These are phyloP conservation scores for Sarocladiaceae sp. DNA, from an alignment of 2,329 filamentous ascomycete genomes.

Conservation along the genomic window DNA sequence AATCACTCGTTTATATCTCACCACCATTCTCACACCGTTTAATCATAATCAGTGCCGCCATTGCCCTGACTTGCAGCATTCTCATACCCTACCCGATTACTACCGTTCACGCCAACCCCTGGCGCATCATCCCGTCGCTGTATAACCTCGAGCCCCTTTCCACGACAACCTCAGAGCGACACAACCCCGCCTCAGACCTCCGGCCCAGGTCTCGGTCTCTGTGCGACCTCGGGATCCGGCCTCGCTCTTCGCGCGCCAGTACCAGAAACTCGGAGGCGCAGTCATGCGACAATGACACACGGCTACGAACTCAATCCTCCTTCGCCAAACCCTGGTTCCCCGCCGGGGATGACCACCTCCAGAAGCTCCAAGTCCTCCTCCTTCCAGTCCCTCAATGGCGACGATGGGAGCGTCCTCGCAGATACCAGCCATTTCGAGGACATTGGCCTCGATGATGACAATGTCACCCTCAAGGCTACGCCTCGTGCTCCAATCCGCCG, in stretches of 20 bases:
- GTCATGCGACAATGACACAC: slow-evolving; percentile 6
- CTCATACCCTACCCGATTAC: too few species aligned
- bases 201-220: too few species aligned
- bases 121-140: too few species aligned
- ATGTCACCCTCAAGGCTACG: slow-evolving; percentile 41
- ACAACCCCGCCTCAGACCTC: too few species aligned
- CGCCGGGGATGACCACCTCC: slow-evolving; percentile 64
- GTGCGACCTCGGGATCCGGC: background rate
- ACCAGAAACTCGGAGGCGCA: background rate
- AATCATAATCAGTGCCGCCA: too few species aligned
- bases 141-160: too few species aligned
- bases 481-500: slow-evolving; percentile 36
- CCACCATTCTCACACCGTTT: too few species aligned
- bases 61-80: too few species aligned
- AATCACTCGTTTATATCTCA: too few species aligned
- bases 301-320: slow-evolving; percentile 1
- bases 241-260: too few species aligned
- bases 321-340: slow-evolving; percentile 27
- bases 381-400: slow-evolving; percentile 71
- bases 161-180: too few species aligned
- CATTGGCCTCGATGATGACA: slow-evolving; percentile 62
- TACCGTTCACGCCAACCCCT: too few species aligned
- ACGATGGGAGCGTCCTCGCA: slow-evolving; percentile 62
- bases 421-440: slow-evolving; percentile 88
- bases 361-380: slow-evolving; percentile 91